Evolutionary conservation across 139 green algal species (phyloP), one percentile per base, ranked within the genome.

Genomic region (Pleodorina starrii): DNA sequence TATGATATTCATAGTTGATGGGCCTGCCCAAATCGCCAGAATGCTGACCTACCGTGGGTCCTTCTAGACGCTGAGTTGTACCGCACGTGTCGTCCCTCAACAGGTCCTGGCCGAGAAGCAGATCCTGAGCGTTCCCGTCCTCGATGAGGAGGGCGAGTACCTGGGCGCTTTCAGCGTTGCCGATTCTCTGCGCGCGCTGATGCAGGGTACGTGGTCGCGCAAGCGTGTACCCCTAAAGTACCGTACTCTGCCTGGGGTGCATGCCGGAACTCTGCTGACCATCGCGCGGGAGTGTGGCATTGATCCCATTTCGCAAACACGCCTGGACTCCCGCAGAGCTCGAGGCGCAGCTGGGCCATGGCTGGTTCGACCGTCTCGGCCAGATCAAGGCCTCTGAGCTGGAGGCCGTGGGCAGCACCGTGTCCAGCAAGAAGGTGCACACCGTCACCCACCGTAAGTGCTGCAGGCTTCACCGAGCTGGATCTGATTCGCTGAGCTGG

Each of bases 61-160:
- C n/a, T n/a, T n/a, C n/a, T n/a, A n/a, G n/a, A n/a, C n/a, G n/a
- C n/a, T n/a, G n/a, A n/a, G n/a, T 73, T 38, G 63, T 73, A 12
- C 7, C 9, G n/a, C n/a, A n/a, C n/a, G n/a, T n/a, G n/a, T n/a
- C n/a, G n/a, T n/a, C n/a, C n/a, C n/a, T n/a, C n/a, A n/a, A n/a
- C 63, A 90, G 86, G 46, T 87, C 0, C 79, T 93, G 46, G 48
- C 43, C 7, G 72, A 82, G 16, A 60, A 86, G 21, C 74, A 89
- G 27, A 76, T 94, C 9, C 81, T 94, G 66, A 78, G 32, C 36
- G 44, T 91, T 36, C 91, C 91, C 6, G 88, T 94, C 4, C 44
- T 94, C 27, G 82, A 89, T 43, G 88, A 89, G 69, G 75, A 87
- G 74, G 76, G 76, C 79, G 82, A 85, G 87, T 87, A 86, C 77